These are phyloP conservation scores for Solanum clarkiae DNA, from an alignment of 257 asterid genomes.

Conservation along the genomic window DNA sequence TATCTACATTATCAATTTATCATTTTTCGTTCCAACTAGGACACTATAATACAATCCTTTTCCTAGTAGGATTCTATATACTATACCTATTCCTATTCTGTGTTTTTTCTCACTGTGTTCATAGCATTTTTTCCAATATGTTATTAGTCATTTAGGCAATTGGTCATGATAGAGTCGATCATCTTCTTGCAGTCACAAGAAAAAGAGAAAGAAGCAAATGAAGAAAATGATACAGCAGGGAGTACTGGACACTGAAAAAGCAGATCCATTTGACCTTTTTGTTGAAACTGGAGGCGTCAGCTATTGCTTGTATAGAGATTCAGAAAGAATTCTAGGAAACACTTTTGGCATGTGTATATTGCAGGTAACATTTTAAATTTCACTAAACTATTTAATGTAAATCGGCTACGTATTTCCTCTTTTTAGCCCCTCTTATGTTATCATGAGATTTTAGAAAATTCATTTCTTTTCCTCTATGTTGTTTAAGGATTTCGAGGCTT, in stretches of 20 bases:
- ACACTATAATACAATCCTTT: no score
- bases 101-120: background rate
- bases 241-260: slow-evolving; percentile 62
- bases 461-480: background rate
- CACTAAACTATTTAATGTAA: background rate
- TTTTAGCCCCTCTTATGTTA: background rate
- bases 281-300: slow-evolving; percentile 65
- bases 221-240: slow-evolving; percentile 68
- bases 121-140: background rate
- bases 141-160: background rate
- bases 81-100: background rate
- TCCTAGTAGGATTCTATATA: no score
- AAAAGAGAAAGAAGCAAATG: slow-evolving; percentile 72
- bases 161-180: background rate
- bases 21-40: no score
- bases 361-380: slow-evolving; percentile 36
- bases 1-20: no score
- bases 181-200: slow-evolving; percentile 47
- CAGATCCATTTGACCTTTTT: slow-evolving; percentile 65
- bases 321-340: slow-evolving; percentile 93
- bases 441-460: background rate
- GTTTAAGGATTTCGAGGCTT: slow-evolving; percentile 80
- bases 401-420: background rate
- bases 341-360: slow-evolving; percentile 97
- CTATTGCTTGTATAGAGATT: slow-evolving; percentile 75